These are phyloP conservation scores for Xylaria digitata DNA, from an alignment of 2,329 filamentous ascomycete species.

Conservation along the genomic window DNA sequence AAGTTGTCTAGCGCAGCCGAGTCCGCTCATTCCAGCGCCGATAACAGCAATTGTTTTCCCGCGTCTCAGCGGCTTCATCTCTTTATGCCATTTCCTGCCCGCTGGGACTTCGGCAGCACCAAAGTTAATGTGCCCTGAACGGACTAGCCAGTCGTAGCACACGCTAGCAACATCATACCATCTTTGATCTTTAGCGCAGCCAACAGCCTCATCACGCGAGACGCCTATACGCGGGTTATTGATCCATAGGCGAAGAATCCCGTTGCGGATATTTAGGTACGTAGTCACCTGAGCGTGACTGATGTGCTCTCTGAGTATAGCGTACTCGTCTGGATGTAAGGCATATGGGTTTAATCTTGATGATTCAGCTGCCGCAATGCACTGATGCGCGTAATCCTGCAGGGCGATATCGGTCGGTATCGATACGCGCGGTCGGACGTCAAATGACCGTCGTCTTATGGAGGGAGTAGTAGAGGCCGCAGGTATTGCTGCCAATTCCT, in stretches of 20 bases:
- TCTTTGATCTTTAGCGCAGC: constrained; percentile 85
- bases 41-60: constrained; percentile 85
- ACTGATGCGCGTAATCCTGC: constrained; percentile 88
- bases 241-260: constrained; percentile 90
- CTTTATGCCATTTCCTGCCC: constrained; percentile 55
- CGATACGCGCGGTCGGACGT: constrained; percentile 80
- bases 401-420: constrained; percentile 80
- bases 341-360: constrained; percentile 91
- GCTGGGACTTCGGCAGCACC: constrained; percentile 83
- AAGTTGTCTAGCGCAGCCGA: constrained; percentile 91
- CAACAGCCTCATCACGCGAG: constrained; percentile 84
- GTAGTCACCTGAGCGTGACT: constrained; percentile 91
- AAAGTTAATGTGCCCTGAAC: constrained; percentile 95
- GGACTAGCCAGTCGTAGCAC: constrained; percentile 91
- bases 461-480: constrained; percentile 34
- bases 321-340: constrained; percentile 85
- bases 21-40: constrained; percentile 92
- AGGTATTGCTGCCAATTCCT: constrained; percentile 46
- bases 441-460: constrained; percentile 57
- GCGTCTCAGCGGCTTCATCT: constrained; percentile 58
- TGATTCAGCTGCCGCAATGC: constrained; percentile 87
- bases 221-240: constrained; percentile 86
- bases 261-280: constrained; percentile 96
- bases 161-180: constrained; percentile 92
- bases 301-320: constrained; percentile 81